Conservation (phyloP, 352 stramenopile species). For the Elongisporangium prolatum region DNA sequence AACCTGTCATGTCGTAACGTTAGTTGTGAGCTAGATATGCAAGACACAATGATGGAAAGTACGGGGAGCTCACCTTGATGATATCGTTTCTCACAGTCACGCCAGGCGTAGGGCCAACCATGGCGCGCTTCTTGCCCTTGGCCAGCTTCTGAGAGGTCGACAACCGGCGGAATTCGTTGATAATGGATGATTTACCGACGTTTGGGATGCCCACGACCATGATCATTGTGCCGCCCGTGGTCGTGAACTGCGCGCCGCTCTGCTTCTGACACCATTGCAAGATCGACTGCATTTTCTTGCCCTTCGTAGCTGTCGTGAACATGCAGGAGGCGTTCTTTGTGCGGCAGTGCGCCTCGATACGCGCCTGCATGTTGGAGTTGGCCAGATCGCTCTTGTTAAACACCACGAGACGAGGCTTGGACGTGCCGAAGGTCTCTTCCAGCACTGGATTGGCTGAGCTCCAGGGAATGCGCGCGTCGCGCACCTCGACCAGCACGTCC, state of each 20-base stretch:
- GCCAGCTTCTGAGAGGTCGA: conserved; percentile 70
- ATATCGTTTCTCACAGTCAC: conserved; percentile 86
- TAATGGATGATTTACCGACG: conserved; percentile 89
- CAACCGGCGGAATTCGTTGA: conserved; percentile 80
- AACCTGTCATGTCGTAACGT: conserved; percentile 27
- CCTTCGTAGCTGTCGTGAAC: conserved; percentile 79
- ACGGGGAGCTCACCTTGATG: conserved; percentile 74
- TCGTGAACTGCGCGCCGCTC: conserved; percentile 79
- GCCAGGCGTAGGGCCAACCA: conserved; percentile 76
- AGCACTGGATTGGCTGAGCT: conserved; percentile 81
- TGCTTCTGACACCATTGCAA: conserved; percentile 75
- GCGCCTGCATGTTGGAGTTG: conserved; percentile 80
- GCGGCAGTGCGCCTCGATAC: conserved; percentile 61
- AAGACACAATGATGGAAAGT: conserved; percentile 6
- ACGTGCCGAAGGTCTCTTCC: conserved; percentile 65
- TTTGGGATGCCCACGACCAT: conserved; percentile 89
- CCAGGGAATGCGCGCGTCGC: conserved; percentile 78
- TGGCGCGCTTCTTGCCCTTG: conserved; percentile 77
- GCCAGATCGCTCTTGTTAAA: conserved; percentile 88
- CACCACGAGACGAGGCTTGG: conserved; percentile 78
- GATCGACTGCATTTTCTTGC: conserved; percentile 69
- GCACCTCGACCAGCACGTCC: conserved; percentile 81
- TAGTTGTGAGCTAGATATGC: conserved; percentile 1
- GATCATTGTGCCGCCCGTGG: conserved; percentile 80
- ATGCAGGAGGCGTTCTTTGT: conserved; percentile 45